Evolutionary conservation across 805 yeast genomes (phyloP).

Genomic region (Saccharomycopsis capsularis): DNA sequence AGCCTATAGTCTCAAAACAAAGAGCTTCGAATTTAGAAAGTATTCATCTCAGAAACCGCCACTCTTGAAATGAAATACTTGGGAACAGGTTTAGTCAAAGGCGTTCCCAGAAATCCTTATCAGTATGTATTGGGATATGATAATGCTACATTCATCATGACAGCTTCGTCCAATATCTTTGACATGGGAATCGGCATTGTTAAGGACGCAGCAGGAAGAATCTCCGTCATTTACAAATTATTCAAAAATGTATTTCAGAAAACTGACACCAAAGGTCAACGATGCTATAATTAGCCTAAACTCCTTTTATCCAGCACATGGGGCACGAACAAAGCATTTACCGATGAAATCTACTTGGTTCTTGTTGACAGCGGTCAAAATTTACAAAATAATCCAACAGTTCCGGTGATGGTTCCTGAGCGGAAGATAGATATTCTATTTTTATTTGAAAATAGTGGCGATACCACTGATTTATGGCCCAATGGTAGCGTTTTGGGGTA

Average conservation of each 20-base stretch:
- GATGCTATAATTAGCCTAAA: conserved; percentile 67
- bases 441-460: conserved; percentile 63
- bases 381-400: conserved; percentile 50
- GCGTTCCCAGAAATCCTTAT: too few species aligned
- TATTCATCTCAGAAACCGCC: too few species aligned
- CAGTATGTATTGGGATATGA: too few species aligned
- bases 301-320: conserved; percentile 49
- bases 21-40: too few species aligned
- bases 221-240: conserved; percentile 36
- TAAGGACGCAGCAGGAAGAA: conserved; percentile 43
- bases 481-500: conserved; percentile 51
- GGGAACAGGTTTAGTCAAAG: too few species aligned
- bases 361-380: conserved; percentile 73
- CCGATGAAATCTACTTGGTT: conserved; percentile 36
- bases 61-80: too few species aligned
- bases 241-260: conserved; percentile 38
- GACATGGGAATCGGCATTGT: conserved; percentile 50
- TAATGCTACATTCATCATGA: conserved; percentile 74
- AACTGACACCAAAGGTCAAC: conserved; percentile 48
- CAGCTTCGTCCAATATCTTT: conserved; percentile 82
- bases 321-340: conserved; percentile 34
- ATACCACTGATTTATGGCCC: conserved; percentile 54
- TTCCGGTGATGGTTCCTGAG: conserved; percentile 52
- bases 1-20: too few species aligned
- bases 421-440: conserved; percentile 55